Conservation (phyloP, 257 asterid species). For the Cinchona pubescens region DNA sequence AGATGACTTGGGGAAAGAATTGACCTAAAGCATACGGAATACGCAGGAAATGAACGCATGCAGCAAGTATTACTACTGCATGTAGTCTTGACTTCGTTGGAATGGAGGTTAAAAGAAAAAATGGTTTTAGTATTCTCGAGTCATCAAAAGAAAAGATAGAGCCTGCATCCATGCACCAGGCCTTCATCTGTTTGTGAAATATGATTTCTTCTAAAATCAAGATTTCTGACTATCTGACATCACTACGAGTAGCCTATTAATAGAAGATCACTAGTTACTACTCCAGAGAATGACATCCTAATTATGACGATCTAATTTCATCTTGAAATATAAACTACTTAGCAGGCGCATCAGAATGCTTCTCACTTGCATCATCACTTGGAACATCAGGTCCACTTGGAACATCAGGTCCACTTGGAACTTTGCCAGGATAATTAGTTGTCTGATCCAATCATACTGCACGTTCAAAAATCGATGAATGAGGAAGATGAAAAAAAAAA, state of each 20-base stretch:
- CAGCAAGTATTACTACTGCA: too few species aligned
- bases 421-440: slow-evolving; percentile 66
- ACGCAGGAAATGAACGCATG: too few species aligned
- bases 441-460: slow-evolving; percentile 60
- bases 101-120: background rate
- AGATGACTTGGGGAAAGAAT: background rate
- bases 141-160: background rate
- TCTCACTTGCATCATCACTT: slow-evolving; percentile 36
- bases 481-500: background rate
- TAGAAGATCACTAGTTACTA: background rate
- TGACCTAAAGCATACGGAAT: background rate
- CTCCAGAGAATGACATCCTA: background rate
- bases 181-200: background rate
- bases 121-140: background rate
- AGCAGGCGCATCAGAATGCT: slow-evolving; percentile 5
- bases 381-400: slow-evolving; percentile 65
- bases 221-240: background rate
- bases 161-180: background rate
- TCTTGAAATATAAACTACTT: background rate
- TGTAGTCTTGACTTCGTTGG: too few species aligned
- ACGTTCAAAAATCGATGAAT: slow-evolving; percentile 9
- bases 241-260: too few species aligned
- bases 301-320: background rate
- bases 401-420: slow-evolving; percentile 54
- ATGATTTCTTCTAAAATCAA: background rate